These are phyloP conservation scores for Diaporthe sp. DNA, from an alignment of 2,329 filamentous ascomycete genomes.

Conservation along the genomic window DNA sequence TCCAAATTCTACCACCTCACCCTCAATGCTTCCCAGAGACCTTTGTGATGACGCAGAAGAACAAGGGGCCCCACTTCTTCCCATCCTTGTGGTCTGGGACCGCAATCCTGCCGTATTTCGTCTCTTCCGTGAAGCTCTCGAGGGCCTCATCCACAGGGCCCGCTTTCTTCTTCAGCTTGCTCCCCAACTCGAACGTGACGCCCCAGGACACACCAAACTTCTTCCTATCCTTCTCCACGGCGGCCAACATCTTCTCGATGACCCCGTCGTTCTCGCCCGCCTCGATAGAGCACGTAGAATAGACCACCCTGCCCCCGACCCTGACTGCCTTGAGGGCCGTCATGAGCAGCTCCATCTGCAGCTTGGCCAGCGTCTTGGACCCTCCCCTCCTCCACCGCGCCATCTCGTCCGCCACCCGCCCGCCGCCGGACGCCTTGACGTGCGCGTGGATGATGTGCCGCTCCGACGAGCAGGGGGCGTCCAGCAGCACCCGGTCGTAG, in stretches of 20 bases:
- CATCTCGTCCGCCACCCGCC: conserved; percentile 48
- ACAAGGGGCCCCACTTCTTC: conserved; percentile 51
- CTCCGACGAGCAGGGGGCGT: conserved; percentile 53
- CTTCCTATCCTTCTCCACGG: conserved; percentile 49
- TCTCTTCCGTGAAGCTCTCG: conserved; percentile 43
- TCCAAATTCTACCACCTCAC: not conserved
- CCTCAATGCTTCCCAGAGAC: conserved; percentile 33
- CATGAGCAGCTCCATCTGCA: conserved; percentile 47
- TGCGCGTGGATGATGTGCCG: conserved; percentile 51
- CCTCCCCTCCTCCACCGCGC: conserved; percentile 48
- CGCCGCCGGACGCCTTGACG: conserved; percentile 42
- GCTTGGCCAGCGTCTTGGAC: conserved; percentile 48
- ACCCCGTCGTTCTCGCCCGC: conserved; percentile 53
- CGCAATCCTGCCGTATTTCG: conserved; percentile 51
- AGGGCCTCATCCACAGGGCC: conserved; percentile 38
- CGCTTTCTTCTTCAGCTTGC: conserved; percentile 35
- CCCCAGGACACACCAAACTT: conserved; percentile 46
- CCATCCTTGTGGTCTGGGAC: conserved; percentile 49
- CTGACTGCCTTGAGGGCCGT: conserved; percentile 47
- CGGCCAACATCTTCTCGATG: conserved; percentile 46
- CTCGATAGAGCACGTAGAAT: conserved; percentile 53
- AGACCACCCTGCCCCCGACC: conserved; percentile 49
- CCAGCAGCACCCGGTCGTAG: conserved; percentile 53
- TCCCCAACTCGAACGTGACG: conserved; percentile 39
- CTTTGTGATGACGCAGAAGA: conserved; percentile 51